Conservation (phyloP, 345 rosid genomes). For the Gossypium rotundifolium region DNA sequence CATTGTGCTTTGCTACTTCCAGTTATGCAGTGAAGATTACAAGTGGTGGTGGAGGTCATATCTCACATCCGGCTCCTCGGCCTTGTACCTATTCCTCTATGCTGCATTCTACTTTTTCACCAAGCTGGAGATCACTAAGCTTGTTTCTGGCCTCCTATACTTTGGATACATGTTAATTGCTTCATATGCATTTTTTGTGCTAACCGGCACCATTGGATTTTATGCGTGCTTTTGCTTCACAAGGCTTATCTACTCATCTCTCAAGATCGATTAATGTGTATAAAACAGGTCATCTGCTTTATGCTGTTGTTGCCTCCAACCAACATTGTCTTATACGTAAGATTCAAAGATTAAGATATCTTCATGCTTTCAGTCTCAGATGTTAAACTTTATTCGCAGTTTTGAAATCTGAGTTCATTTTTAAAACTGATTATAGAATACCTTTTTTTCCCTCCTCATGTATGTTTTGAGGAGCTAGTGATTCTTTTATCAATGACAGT, state of each 20-base stretch:
- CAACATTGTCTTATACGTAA: slow-evolving; percentile 12
- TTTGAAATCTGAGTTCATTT: too few relatives aligned
- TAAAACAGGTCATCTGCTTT: background rate
- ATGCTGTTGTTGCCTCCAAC: background rate
- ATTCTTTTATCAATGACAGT: too few relatives aligned
- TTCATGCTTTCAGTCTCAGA: slow-evolving; percentile 25
- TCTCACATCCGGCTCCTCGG: slow-evolving; percentile 76
- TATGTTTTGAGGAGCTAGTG: too few relatives aligned
- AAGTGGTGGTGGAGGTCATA: slow-evolving; percentile 88
- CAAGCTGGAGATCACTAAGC: slow-evolving; percentile 68
- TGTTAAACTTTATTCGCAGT: background rate
- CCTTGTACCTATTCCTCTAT: slow-evolving; percentile 62
- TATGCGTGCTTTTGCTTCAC: slow-evolving; percentile 81
- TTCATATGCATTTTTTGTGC: slow-evolving; percentile 60
- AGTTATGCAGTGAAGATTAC: slow-evolving; percentile 77
- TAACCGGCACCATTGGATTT: slow-evolving; percentile 67
- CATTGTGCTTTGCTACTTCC: slow-evolving; percentile 76
- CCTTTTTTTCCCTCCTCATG: too few relatives aligned
- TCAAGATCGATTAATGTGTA: slow-evolving; percentile 52
- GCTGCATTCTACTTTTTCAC: slow-evolving; percentile 79
- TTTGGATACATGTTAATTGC: slow-evolving; percentile 77
- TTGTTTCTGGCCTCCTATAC: slow-evolving; percentile 55
- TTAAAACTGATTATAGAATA: too few relatives aligned
- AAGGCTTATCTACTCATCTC: slow-evolving; percentile 73
- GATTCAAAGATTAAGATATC: slow-evolving; percentile 19